These are phyloP conservation scores for Pseudonectria foliicola DNA, from an alignment of 2,329 filamentous ascomycete genomes.

Conservation along the genomic window DNA sequence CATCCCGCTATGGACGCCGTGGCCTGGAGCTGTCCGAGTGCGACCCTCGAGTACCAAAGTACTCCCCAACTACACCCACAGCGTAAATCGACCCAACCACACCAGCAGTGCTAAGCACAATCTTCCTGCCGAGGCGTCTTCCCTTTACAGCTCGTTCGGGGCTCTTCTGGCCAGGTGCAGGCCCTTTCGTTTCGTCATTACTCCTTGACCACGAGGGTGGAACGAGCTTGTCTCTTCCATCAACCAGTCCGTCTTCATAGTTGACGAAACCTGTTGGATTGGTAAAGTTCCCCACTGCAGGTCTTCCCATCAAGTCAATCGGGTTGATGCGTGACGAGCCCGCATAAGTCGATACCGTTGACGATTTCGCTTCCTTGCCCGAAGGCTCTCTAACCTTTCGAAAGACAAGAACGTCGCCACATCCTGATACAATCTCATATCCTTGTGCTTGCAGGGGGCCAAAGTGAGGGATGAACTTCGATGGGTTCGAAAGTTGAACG, in stretches of 20 bases:
- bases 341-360: background rate
- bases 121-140: conserved; percentile 37
- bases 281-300: conserved; percentile 50
- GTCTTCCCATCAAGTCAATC: conserved; percentile 47
- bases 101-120: conserved; percentile 47
- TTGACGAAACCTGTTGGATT: conserved; percentile 61
- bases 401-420: conserved; percentile 58
- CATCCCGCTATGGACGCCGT: conserved; percentile 21
- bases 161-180: conserved; percentile 37
- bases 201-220: conserved; percentile 33
- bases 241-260: conserved; percentile 37
- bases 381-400: conserved; percentile 43
- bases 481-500: conserved; percentile 52
- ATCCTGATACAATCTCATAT: conserved; percentile 60
- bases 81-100: conserved; percentile 51
- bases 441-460: conserved; percentile 50
- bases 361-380: conserved; percentile 2
- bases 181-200: conserved; percentile 39
- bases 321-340: conserved; percentile 40
- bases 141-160: conserved; percentile 27
- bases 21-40: conserved; percentile 31
- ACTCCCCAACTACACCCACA: conserved; percentile 52
- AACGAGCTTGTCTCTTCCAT: conserved; percentile 21
- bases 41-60: conserved; percentile 41
- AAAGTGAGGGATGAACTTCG: conserved; percentile 60